Evolutionary conservation across 2,329 filamentous ascomycete species (phyloP), one percentile per base, ranked within the genome.

Genomic region (Colletotrichum nymphaeae): DNA sequence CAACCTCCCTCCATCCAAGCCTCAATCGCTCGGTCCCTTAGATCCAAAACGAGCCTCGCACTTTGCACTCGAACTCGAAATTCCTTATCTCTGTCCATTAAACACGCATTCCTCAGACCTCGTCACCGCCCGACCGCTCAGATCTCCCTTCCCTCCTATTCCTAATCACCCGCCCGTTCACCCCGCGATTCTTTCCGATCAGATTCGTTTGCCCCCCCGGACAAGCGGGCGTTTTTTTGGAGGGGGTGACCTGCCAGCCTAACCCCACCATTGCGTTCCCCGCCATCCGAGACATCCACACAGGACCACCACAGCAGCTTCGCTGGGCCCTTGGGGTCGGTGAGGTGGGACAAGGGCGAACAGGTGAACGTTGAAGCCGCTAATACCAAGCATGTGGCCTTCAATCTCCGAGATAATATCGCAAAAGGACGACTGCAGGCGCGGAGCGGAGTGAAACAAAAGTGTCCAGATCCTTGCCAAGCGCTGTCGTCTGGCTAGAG

Each of bases 41-140:
- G n/a, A 24, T 35, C 37, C 26, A 46, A 30, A 11, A 63, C 19
- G 24, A 35, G 32, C 32, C 32, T 35, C 32, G 11, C 32, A 35
- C 32, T 35, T 35, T 12, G 26, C 16, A 14, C 26, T 52, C 22
- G 16, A 24, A 24, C 26, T 9, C 11, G 26, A 11, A n/a, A 6
- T 24, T 12, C 28, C 60, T 52, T 63, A 63, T 63, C 28, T 32
- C n/a, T 53, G 46, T 12, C 46, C 42, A 52, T 53, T 30, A 19
- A 9, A 16, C 35, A 53, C 37, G 16, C 28, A 32, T 26, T n/a
- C 26, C 30, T 12, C 42, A 26, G 60, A 22, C 28, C 14, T 59
- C 42, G 24, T 69, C 67, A 73, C 60, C 70, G 70, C 56, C 67
- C 32, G 60, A 37, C 60, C 66, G 67, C 70, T 73, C 66, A 73